These are phyloP conservation scores for Juglanconis juglandina DNA, from an alignment of 2,329 filamentous ascomycete species.

Conservation along the genomic window DNA sequence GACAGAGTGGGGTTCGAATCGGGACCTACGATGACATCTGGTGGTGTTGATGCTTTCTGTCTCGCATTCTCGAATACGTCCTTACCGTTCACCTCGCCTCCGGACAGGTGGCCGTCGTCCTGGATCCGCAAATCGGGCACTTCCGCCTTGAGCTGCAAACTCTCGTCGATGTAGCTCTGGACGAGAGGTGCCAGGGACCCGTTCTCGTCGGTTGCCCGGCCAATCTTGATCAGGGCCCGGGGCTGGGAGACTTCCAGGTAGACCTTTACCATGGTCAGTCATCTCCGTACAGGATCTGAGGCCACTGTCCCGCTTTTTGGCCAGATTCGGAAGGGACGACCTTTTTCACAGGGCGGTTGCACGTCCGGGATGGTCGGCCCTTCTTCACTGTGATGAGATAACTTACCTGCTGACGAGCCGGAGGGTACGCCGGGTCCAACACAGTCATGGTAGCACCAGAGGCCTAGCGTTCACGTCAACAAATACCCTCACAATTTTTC, in stretches of 20 bases:
- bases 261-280: slow-evolving; percentile 27
- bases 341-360: too few relatives aligned
- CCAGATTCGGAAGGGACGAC: too few relatives aligned
- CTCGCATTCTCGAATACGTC: slow-evolving; percentile 52
- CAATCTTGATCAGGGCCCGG: slow-evolving; percentile 65
- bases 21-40: slow-evolving; percentile 77
- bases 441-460: slow-evolving; percentile 59
- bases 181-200: slow-evolving; percentile 50
- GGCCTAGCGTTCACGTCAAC: slow-evolving; percentile 38
- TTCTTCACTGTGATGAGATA: neutral
- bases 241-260: slow-evolving; percentile 74
- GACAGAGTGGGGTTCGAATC: slow-evolving; percentile 75
- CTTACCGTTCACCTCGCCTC: slow-evolving; percentile 61
- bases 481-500: neutral
- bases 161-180: slow-evolving; percentile 65
- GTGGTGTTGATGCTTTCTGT: slow-evolving; percentile 51
- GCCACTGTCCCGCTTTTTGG: neutral
- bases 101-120: slow-evolving; percentile 68
- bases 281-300: neutral
- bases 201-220: slow-evolving; percentile 67
- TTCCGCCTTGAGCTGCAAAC: slow-evolving; percentile 68
- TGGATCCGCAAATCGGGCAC: slow-evolving; percentile 70
- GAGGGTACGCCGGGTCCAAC: slow-evolving; percentile 79
- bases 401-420: slow-evolving; percentile 63
- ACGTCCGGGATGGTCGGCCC: too few relatives aligned